Conservation (phyloP, 2,329 filamentous ascomycete genomes). For the Cladophialophora yegresii region DNA sequence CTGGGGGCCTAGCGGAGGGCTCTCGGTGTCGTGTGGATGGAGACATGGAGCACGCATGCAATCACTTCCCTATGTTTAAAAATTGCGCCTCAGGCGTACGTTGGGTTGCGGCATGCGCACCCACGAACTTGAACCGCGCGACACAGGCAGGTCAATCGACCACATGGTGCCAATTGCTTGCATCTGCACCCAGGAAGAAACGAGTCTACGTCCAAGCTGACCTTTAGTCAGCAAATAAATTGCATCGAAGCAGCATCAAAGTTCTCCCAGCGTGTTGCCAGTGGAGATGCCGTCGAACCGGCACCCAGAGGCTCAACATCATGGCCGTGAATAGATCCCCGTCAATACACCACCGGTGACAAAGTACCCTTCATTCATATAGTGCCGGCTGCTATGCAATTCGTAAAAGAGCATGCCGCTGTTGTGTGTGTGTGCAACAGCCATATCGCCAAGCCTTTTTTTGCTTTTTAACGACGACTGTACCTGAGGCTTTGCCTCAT, state of each 20-base stretch:
- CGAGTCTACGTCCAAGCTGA: constrained; percentile 96
- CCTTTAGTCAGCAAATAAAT: constrained; percentile 47
- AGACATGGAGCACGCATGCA: background rate
- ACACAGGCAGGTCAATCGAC: constrained; percentile 70
- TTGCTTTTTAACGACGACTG: too few species aligned
- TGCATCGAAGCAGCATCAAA: background rate
- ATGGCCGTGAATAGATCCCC: background rate
- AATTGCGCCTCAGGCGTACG: background rate
- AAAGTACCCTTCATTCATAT: too few species aligned
- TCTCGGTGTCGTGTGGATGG: background rate
- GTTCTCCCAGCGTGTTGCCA: background rate
- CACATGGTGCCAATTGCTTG: constrained; percentile 64
- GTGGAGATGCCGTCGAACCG: constrained; percentile 65
- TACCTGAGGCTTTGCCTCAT: constrained; percentile 30
- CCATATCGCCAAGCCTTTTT: too few species aligned
- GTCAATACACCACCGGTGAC: too few species aligned
- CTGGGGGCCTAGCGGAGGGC: background rate
- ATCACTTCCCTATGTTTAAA: background rate
- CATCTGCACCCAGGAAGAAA: constrained; percentile 73
- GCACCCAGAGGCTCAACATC: background rate
- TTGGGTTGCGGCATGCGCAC: background rate
- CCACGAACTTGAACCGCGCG: constrained; percentile 63
- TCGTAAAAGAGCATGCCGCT: too few species aligned
- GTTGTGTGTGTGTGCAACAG: too few species aligned
- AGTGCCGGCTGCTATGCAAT: too few species aligned